These are phyloP conservation scores for Pseudogymnoascus sp. DNA, from an alignment of 2,329 filamentous ascomycete genomes.

Conservation along the genomic window DNA sequence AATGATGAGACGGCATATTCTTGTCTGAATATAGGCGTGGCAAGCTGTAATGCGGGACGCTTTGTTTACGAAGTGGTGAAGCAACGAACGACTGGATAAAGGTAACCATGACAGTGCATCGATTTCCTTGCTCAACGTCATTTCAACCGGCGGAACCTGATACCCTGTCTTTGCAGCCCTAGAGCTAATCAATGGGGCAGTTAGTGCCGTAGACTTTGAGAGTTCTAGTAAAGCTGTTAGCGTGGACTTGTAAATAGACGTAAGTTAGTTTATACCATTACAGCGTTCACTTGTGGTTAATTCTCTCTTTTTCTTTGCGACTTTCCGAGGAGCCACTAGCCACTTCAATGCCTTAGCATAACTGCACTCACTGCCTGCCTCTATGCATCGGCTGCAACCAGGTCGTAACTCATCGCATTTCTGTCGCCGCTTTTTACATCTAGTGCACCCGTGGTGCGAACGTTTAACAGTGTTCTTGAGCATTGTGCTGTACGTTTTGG, in stretches of 20 bases:
- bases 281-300: constrained; percentile 31
- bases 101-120: constrained; percentile 33
- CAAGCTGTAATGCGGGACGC: constrained; percentile 36
- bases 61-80: constrained; percentile 36
- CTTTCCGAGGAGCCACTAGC: constrained; percentile 35
- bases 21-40: constrained; percentile 33
- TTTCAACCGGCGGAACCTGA: constrained; percentile 7
- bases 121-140: constrained; percentile 26
- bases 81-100: constrained; percentile 29
- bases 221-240: not conserved
- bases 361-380: constrained; percentile 31
- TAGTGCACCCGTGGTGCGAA: constrained; percentile 36
- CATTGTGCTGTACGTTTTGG: not conserved
- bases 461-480: constrained; percentile 17
- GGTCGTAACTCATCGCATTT: constrained; percentile 39
- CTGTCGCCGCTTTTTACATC: constrained; percentile 37
- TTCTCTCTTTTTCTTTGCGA: constrained; percentile 32
- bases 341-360: constrained; percentile 37
- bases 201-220: not conserved
- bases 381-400: constrained; percentile 32
- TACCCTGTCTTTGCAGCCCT: not conserved
- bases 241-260: not conserved
- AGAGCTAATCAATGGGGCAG: not conserved
- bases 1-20: constrained; percentile 37
- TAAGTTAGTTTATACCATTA: constrained; percentile 18